Evolutionary conservation across 352 stramenopile species (phyloP).

Genomic region (Phytophthora podocarpi): DNA sequence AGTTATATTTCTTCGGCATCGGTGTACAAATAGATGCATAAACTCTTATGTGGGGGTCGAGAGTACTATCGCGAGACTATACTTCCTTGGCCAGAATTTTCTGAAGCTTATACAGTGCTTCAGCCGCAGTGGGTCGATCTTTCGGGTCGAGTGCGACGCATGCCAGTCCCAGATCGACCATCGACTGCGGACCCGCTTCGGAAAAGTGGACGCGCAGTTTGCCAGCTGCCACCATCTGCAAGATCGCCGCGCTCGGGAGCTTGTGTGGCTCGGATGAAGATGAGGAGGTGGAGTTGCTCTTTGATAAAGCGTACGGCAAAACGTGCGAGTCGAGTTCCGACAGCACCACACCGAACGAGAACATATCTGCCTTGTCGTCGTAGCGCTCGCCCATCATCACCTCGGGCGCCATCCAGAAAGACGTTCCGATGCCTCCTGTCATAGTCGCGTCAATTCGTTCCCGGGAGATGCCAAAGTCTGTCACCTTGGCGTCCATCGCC

Average conservation of each 20-base stretch:
- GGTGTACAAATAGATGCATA: too few relatives aligned
- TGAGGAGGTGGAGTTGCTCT: neutral
- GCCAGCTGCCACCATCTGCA: slow-evolving; percentile 47
- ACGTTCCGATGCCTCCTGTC: slow-evolving; percentile 47
- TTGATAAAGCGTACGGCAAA: slow-evolving; percentile 34
- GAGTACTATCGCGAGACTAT: slow-evolving; percentile 23
- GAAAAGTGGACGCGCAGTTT: slow-evolving; percentile 42
- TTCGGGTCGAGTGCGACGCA: slow-evolving; percentile 42
- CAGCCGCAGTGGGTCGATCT: slow-evolving; percentile 40
- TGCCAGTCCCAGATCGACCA: slow-evolving; percentile 27
- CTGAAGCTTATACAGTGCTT: slow-evolving; percentile 51
- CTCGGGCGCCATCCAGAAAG: slow-evolving; percentile 52
- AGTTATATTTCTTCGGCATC: slow-evolving; percentile 27
- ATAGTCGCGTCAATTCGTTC: slow-evolving; percentile 42
- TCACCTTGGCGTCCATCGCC: slow-evolving; percentile 38
- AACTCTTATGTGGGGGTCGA: too few relatives aligned
- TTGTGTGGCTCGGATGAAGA: too few relatives aligned
- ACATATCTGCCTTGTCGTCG: slow-evolving; percentile 54
- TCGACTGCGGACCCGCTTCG: neutral
- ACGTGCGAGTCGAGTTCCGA: slow-evolving; percentile 43
- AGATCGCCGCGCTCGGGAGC: slow-evolving; percentile 31
- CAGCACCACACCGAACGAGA: slow-evolving; percentile 54
- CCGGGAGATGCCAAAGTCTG: slow-evolving; percentile 43
- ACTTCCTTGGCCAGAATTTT: slow-evolving; percentile 29
- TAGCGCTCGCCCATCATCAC: slow-evolving; percentile 49